phyloP scores from a whole-genome alignment of 257 asterid species.

The Lycium barbarum region DNA sequence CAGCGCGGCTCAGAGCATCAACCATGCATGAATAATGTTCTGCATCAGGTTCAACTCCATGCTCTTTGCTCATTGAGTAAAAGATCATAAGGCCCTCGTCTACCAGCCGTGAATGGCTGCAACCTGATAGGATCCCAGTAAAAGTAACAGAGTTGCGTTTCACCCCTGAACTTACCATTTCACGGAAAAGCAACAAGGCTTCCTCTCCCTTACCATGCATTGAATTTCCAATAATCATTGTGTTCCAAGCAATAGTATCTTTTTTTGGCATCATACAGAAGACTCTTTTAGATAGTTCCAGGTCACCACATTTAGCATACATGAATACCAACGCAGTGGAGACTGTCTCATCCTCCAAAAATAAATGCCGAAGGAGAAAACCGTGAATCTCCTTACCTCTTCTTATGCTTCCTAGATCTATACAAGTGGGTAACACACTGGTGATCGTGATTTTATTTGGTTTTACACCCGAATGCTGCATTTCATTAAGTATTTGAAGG shows the following conservation, averaged over 20 bases:
- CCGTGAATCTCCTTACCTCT: conserved; percentile 70
- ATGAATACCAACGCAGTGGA: conserved; percentile 62
- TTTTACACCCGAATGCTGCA: conserved; percentile 61
- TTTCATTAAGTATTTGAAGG: conserved; percentile 49
- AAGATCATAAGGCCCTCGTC: conserved; percentile 61
- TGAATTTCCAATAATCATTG: conserved; percentile 64
- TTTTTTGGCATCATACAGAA: conserved; percentile 52
- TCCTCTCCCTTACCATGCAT: conserved; percentile 76
- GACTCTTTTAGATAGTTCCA: conserved; percentile 50
- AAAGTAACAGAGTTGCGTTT: conserved; percentile 71
- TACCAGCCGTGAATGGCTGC: conserved; percentile 73
- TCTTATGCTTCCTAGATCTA: conserved; percentile 56
- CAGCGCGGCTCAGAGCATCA: conserved; percentile 79
- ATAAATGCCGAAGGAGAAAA: conserved; percentile 44
- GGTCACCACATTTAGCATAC: conserved; percentile 71
- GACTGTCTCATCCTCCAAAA: conserved; percentile 52
- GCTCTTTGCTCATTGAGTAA: conserved; percentile 54
- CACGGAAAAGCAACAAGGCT: conserved; percentile 54
- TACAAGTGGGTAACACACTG: conserved; percentile 56
- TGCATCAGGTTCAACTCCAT: conserved; percentile 62
- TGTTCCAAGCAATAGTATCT: conserved; percentile 77
- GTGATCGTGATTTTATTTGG: conserved; percentile 73
- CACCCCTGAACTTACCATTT: conserved; percentile 57
- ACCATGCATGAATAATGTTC: conserved; percentile 74
- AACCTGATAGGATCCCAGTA: conserved; percentile 67